Evolutionary conservation across 495 filamentous ascomycete genomes (phyloP).

Genomic region (Podospora australis): DNA sequence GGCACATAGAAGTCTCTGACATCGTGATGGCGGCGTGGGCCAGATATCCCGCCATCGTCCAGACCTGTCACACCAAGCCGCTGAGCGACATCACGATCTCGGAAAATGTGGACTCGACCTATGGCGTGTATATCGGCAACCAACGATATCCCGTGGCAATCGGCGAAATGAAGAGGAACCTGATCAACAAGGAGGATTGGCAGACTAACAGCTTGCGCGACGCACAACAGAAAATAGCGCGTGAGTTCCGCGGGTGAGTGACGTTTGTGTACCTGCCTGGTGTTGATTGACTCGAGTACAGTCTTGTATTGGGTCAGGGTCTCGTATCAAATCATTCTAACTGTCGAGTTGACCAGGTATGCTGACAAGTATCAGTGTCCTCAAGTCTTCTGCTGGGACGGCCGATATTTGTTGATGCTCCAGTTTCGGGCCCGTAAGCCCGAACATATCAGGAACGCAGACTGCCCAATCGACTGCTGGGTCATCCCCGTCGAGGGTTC

Average conservation of each 20-base stretch:
- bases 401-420: constrained; percentile 10
- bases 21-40: constrained; percentile 17
- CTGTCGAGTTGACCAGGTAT: constrained; percentile 4
- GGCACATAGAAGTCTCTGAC: constrained; percentile 19
- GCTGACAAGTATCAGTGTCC: constrained; percentile 12
- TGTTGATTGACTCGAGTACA: too few relatives aligned
- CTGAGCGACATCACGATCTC: background rate
- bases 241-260: constrained; percentile 16
- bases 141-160: constrained; percentile 5
- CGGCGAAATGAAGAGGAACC: constrained; percentile 14
- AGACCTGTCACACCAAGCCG: constrained; percentile 16
- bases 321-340: background rate
- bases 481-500: constrained; percentile 4
- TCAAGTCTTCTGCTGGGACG: constrained; percentile 14
- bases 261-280: too few relatives aligned
- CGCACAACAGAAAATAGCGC: constrained; percentile 8
- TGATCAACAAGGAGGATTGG: constrained; percentile 2
- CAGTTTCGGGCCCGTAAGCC: constrained; percentile 9
- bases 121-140: constrained; percentile 5
- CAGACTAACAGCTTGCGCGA: background rate
- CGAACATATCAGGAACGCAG: constrained; percentile 7
- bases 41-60: constrained; percentile 9
- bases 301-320: background rate
- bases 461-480: constrained; percentile 13
- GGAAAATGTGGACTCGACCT: constrained; percentile 12